Conservation (phyloP, 805 yeast genomes). For the Metschnikowia anglica region DNA sequence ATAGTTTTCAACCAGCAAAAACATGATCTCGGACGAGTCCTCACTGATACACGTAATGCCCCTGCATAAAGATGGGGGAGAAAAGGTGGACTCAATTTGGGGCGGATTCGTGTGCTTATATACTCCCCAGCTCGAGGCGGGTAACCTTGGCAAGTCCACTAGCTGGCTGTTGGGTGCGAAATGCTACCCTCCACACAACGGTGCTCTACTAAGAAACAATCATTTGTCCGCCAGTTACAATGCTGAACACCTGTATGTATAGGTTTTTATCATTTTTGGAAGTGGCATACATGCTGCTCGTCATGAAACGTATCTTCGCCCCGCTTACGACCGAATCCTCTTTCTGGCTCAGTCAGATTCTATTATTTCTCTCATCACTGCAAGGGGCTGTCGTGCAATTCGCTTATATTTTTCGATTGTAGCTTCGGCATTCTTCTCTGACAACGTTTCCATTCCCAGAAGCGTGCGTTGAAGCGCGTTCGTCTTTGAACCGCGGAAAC, state of each 20-base stretch:
- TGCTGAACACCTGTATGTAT: too few relatives aligned
- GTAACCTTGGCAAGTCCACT: conserved; percentile 9
- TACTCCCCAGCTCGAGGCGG: conserved; percentile 12
- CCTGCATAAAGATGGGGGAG: conserved; percentile 96
- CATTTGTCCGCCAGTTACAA: too few relatives aligned
- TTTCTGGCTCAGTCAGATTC: background rate
- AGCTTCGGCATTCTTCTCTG: conserved; percentile 2
- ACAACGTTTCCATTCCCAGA: background rate
- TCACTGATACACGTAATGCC: conserved; percentile 99
- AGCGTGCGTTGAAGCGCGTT: background rate
- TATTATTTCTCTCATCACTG: conserved; percentile 3
- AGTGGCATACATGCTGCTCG: too few relatives aligned
- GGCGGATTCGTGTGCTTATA: conserved; percentile 14
- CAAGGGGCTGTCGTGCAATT: background rate
- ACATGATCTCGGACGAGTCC: conserved; percentile 99
- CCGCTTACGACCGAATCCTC: too few relatives aligned
- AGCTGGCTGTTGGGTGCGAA: conserved; percentile 1
- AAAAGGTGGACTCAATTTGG: conserved; percentile 16
- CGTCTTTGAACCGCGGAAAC: background rate
- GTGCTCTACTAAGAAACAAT: too few relatives aligned
- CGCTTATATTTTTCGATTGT: background rate
- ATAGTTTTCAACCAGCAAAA: conserved; percentile 99
- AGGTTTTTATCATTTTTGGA: too few relatives aligned
- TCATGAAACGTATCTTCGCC: too few relatives aligned
- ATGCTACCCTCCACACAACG: too few relatives aligned